phyloP scores from a whole-genome alignment of 2,329 filamentous ascomycete species.

The Neofusicoccum sp. region DNA sequence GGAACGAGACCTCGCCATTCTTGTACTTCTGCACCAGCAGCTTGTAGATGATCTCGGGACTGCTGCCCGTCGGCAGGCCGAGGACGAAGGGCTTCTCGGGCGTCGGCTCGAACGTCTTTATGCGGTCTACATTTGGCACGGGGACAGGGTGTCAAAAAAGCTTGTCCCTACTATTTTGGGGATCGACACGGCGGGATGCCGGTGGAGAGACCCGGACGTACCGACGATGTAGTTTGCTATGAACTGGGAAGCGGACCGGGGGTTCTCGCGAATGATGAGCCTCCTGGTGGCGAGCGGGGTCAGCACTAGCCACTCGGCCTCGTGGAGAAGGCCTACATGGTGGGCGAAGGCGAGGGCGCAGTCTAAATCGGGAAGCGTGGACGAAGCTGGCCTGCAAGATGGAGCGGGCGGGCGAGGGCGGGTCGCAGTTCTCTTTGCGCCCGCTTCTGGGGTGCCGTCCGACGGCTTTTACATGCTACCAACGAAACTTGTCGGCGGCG shows the following conservation, averaged over 20 bases:
- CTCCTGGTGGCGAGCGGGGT: constrained; percentile 60
- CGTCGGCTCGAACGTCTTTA: constrained; percentile 75
- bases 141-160: neutral
- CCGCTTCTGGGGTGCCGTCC: neutral
- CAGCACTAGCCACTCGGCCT: constrained; percentile 15
- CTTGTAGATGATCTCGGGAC: constrained; percentile 76
- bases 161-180: neutral
- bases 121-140: constrained; percentile 59
- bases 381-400: neutral
- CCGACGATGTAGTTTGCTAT: constrained; percentile 81
- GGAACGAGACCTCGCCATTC: constrained; percentile 76
- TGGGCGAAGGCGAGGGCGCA: neutral
- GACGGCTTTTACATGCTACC: neutral
- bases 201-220: constrained; percentile 32
- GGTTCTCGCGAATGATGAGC: constrained; percentile 79
- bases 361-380: neutral
- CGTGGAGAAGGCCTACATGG: constrained; percentile 22
- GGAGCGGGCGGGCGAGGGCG: neutral
- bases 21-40: constrained; percentile 73
- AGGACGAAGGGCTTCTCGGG: constrained; percentile 76
- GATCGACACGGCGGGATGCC: neutral
- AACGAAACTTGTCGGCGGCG: constrained; percentile 1
- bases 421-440: neutral
- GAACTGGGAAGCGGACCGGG: constrained; percentile 69
- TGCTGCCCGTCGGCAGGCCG: constrained; percentile 81